Conservation (phyloP, 257 asterid genomes). For the Fraxinus quadrangulata region DNA sequence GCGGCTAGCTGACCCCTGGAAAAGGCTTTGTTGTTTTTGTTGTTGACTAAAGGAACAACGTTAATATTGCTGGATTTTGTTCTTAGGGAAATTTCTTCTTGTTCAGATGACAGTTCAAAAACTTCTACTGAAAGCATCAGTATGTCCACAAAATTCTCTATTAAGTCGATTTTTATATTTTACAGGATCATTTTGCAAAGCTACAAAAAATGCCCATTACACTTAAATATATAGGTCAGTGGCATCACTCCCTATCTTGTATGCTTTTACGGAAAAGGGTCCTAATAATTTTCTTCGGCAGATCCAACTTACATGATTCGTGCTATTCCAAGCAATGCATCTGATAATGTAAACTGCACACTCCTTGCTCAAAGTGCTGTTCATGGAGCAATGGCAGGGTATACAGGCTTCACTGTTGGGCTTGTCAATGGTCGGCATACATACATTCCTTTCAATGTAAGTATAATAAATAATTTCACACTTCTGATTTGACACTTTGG, state of each 20-base stretch:
- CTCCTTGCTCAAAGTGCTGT: conserved; percentile 83
- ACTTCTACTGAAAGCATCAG: conserved; percentile 17
- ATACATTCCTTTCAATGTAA: conserved; percentile 69
- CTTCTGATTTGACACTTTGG: not conserved
- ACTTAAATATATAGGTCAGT: conserved; percentile 70
- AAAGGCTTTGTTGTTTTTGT: not conserved
- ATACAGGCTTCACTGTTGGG: conserved; percentile 68
- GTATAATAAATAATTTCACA: conserved; percentile 22
- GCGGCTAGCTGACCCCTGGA: not conserved
- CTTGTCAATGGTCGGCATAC: conserved; percentile 67
- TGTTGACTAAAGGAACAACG: not conserved
- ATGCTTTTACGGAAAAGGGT: conserved; percentile 9
- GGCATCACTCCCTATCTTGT: conserved; percentile 3
- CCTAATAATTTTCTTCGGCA: conserved; percentile 33
- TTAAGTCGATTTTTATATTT: conserved; percentile 13
- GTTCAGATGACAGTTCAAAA: not conserved
- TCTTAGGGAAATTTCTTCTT: not conserved
- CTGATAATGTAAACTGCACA: conserved; percentile 73
- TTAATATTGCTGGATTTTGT: not conserved
- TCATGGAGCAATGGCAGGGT: conserved; percentile 86
- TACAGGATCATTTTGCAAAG: conserved; percentile 57
- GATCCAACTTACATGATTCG: conserved; percentile 85
- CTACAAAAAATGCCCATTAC: conserved; percentile 40
- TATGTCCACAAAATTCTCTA: conserved; percentile 12
- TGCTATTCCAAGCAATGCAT: conserved; percentile 76